Percentiles rank a stretch among this genome's conserved stretches.
These are phyloP conservation scores for Houttuynia cordata DNA, from an alignment of 164 flowering plant species.

Conservation along the genomic window DNA sequence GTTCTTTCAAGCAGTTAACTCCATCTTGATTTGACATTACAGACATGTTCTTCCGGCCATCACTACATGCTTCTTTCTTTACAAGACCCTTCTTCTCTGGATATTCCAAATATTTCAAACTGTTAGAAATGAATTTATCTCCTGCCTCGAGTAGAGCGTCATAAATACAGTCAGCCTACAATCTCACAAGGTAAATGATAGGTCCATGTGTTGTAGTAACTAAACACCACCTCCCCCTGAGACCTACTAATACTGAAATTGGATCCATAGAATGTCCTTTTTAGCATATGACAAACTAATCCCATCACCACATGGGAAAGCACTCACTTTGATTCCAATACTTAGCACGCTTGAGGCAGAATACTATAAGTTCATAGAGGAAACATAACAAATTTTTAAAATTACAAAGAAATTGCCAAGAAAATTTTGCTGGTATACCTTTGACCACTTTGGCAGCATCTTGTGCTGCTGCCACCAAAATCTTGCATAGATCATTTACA, in stretches of 20 bases:
- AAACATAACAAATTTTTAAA: too few species aligned
- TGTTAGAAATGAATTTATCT: background rate
- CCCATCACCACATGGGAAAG: too few species aligned
- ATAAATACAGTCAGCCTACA: background rate
- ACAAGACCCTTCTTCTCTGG: conserved; percentile 29
- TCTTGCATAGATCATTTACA: conserved; percentile 74
- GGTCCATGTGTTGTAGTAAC: background rate
- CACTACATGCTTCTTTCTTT: conserved; percentile 25
- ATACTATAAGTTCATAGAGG: too few species aligned
- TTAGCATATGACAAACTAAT: too few species aligned
- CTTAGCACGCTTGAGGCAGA: too few species aligned
- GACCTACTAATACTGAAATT: background rate
- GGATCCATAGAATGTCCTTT: too few species aligned
- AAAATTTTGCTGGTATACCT: conserved; percentile 27
- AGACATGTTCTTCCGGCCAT: conserved; percentile 29
- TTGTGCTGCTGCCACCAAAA: conserved; percentile 53
- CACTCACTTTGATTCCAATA: too few species aligned
- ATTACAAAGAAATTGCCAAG: too few species aligned
- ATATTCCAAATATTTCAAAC: background rate
- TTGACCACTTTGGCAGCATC: conserved; percentile 57
- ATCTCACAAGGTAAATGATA: background rate
- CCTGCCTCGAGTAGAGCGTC: background rate
- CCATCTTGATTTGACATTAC: conserved; percentile 35
- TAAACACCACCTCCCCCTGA: background rate
- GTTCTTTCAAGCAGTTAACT: conserved; percentile 29